Base-by-base conservation (phyloP, 495 filamentous ascomycete genomes). In the Daldinia grandis region DNA sequence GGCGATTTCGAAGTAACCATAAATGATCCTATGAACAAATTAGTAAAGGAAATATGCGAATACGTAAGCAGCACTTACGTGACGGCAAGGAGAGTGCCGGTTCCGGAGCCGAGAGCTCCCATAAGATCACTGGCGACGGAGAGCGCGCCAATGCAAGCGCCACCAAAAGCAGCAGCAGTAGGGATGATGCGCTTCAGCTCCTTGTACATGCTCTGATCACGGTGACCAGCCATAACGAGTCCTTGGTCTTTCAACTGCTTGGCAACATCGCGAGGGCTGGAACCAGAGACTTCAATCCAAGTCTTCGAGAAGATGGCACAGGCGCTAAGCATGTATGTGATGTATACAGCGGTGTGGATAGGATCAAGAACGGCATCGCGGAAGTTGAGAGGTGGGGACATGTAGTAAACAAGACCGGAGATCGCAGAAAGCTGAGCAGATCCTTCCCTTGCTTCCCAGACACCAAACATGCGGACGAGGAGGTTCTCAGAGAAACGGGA, bases 201-300 rank as follows among this genome's bases (percentile, higher is more conserved):
- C 88, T 95, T 97, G 88, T 99, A 99, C 96, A 98, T 98, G 87
- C 92, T 96, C 87, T 98, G 94, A 83, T 99, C 96, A 83, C 96
- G 90, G 84, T 99, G 96, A 69, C 96, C 96, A 74, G 96, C 95
- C 96, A 99, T 99, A 75, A 98, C 94, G 55, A 99, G 90, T 76
- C 96, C 95, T 83, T 98, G 95, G 78, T 98, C 96, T 89, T 99
- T 99, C 77, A 99, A 88, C 84, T 99, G 96, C 90, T 99, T 99
- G 71, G 96, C 96, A 69, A 99, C 96, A 78, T 99, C 96, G 79
- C 96, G 91, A 25, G 96, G 96, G 81, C 92, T 92, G 64, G 94
- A 97, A 79, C 96, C 96, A 37, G 95, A 98, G 68, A 99, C 96
- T 82, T 99, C 96, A 77, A 99, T 98, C 96, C 95, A 99, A 25